These are phyloP conservation scores for Epichloe elymi DNA, from an alignment of 2,329 filamentous ascomycete genomes.

Conservation along the genomic window DNA sequence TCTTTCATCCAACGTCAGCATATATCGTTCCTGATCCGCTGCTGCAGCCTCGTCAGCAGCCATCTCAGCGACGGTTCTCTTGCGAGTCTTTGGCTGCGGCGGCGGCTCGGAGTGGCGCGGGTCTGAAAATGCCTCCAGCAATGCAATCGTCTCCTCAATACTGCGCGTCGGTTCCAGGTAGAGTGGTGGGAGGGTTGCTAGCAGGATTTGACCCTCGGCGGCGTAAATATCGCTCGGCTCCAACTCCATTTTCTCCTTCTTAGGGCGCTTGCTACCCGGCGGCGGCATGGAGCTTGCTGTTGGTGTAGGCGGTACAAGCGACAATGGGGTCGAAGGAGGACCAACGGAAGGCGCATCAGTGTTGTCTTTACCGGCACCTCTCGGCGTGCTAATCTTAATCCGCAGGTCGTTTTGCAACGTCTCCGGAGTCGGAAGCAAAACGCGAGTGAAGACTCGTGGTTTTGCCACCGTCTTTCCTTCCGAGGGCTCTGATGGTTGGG, in stretches of 20 bases:
- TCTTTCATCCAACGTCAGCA: constrained; percentile 84
- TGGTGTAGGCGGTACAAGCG: constrained; percentile 46
- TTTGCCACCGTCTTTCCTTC: constrained; percentile 28
- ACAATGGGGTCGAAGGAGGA: constrained; percentile 55
- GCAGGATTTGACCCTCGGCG: constrained; percentile 63
- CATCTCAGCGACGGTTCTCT: constrained; percentile 88
- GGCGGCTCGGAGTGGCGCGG: constrained; percentile 64
- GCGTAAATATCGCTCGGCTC: constrained; percentile 60
- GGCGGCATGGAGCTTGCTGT: constrained; percentile 45
- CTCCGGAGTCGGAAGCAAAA: constrained; percentile 72
- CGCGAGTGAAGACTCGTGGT: constrained; percentile 59
- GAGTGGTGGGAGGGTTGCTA: constrained; percentile 61
- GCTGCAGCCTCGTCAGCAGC: constrained; percentile 88
- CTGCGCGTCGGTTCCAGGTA: constrained; percentile 64
- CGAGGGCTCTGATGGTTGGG: constrained; percentile 31
- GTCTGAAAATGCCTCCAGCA: constrained; percentile 61
- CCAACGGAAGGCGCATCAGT: constrained; percentile 29
- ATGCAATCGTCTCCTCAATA: constrained; percentile 52
- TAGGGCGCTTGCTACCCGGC: constrained; percentile 57
- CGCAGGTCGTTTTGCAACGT: constrained; percentile 64
- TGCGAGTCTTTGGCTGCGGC: constrained; percentile 76
- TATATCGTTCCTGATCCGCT: constrained; percentile 78
- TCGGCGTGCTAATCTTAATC: constrained; percentile 61
- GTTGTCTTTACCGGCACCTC: constrained; percentile 24
- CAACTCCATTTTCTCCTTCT: constrained; percentile 60